These are phyloP conservation scores for Penicillium brevicompactum DNA, from an alignment of 2,329 filamentous ascomycete genomes.

Conservation along the genomic window DNA sequence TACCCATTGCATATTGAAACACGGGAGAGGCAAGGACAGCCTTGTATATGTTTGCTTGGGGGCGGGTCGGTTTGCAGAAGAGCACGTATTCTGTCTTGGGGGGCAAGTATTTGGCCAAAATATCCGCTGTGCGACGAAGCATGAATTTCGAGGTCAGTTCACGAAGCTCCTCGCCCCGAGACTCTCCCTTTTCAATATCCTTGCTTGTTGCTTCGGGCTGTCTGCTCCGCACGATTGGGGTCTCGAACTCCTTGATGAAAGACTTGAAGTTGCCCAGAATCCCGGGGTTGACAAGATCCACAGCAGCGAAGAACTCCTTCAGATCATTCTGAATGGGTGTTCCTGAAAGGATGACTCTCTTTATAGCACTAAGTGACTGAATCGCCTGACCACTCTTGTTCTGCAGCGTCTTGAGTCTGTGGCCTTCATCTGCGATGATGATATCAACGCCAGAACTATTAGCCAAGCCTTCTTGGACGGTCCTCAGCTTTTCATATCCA, in stretches of 20 bases:
- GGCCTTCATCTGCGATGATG: constrained; percentile 70
- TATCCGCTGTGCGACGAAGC: constrained; percentile 65
- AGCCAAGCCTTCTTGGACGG: constrained; percentile 66
- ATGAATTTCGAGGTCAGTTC: constrained; percentile 65
- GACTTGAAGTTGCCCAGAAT: constrained; percentile 63
- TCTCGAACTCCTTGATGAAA: constrained; percentile 67
- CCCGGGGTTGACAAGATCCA: constrained; percentile 70
- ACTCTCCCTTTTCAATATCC: constrained; percentile 66
- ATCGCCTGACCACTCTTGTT: constrained; percentile 70
- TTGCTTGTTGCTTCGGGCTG: constrained; percentile 64
- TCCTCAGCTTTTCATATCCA: constrained; percentile 70
- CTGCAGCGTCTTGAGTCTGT: constrained; percentile 67
- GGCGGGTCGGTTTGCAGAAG: constrained; percentile 64
- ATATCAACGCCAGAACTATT: constrained; percentile 67
- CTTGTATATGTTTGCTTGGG: constrained; percentile 64
- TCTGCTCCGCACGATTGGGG: constrained; percentile 63
- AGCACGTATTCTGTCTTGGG: constrained; percentile 69
- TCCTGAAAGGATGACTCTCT: constrained; percentile 65
- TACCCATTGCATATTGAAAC: constrained; percentile 64
- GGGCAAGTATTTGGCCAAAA: constrained; percentile 66
- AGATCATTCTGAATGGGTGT: constrained; percentile 71
- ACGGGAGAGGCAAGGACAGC: constrained; percentile 65
- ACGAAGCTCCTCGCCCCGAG: constrained; percentile 62
- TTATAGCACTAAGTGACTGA: constrained; percentile 62
- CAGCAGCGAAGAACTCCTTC: constrained; percentile 67